Evolutionary conservation across 352 stramenopile species (phyloP).

Genomic region (Elongisporangium undulatum): DNA sequence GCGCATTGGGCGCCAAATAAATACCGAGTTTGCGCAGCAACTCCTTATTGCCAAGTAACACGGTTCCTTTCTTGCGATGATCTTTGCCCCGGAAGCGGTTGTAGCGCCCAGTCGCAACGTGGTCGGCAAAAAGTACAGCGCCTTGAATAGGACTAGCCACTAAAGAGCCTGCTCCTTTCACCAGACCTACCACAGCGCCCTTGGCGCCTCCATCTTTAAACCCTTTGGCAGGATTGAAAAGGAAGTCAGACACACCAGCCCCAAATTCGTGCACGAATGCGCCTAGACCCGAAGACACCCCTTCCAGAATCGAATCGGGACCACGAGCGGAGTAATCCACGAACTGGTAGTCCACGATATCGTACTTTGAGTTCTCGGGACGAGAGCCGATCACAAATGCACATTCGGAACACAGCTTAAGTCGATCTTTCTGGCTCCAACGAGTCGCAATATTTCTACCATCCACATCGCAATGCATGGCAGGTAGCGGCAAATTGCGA

Average conservation of each 20-base stretch:
- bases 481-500: conserved; percentile 70
- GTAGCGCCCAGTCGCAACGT: conserved; percentile 57
- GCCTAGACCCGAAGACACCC: conserved; percentile 42
- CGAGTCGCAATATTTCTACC: conserved; percentile 38
- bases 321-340: conserved; percentile 63
- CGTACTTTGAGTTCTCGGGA: conserved; percentile 32
- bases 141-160: conserved; percentile 54
- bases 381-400: conserved; percentile 41
- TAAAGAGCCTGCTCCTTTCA: conserved; percentile 46
- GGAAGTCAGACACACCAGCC: conserved; percentile 53
- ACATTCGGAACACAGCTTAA: conserved; percentile 53
- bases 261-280: conserved; percentile 65
- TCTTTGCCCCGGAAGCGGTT: conserved; percentile 42
- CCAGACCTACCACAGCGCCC: conserved; percentile 53
- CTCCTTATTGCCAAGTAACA: conserved; percentile 46
- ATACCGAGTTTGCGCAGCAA: conserved; percentile 29
- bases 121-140: conserved; percentile 55
- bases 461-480: conserved; percentile 82
- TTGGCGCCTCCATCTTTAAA: conserved; percentile 56
- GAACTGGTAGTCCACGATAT: conserved; percentile 57
- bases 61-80: conserved; percentile 37
- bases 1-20: conserved; percentile 31
- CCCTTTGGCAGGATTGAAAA: conserved; percentile 51
- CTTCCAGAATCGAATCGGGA: conserved; percentile 43
- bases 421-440: conserved; percentile 51